These are phyloP conservation scores for Colletotrichum sidae DNA, from an alignment of 2,329 filamentous ascomycete genomes.

Conservation along the genomic window DNA sequence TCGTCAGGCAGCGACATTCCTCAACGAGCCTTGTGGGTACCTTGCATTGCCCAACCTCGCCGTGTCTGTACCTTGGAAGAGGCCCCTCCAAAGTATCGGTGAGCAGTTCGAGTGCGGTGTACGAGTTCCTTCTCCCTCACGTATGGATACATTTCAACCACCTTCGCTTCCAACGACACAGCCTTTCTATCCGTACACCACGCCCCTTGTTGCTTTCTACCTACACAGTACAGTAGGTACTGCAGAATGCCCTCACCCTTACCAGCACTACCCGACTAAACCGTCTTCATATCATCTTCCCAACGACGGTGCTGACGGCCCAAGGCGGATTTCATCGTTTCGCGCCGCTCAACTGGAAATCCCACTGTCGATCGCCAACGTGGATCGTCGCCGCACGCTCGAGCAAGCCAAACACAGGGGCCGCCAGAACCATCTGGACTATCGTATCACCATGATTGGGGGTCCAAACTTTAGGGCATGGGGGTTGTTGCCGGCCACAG, in stretches of 20 bases:
- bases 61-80: neutral
- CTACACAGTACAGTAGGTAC: no score
- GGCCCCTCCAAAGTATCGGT: conserved; percentile 3
- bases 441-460: conserved; percentile 7
- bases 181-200: no score
- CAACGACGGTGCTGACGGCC: no score
- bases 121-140: no score
- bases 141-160: no score
- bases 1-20: neutral
- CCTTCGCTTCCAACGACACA: no score
- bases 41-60: neutral
- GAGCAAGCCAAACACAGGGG: neutral
- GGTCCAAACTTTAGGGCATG: neutral
- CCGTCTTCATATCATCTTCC: no score
- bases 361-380: conserved; percentile 12
- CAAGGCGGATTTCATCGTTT: no score
- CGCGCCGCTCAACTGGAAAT: conserved; percentile 4
- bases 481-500: no score
- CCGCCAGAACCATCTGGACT: conserved; percentile 4
- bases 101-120: no score
- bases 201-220: no score
- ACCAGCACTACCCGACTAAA: neutral
- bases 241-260: neutral
- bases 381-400: conserved; percentile 12
- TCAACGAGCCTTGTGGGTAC: conserved; percentile 1